Evolutionary conservation across 2,329 filamentous ascomycete genomes (phyloP).

Genomic region (Beauveria australis): DNA sequence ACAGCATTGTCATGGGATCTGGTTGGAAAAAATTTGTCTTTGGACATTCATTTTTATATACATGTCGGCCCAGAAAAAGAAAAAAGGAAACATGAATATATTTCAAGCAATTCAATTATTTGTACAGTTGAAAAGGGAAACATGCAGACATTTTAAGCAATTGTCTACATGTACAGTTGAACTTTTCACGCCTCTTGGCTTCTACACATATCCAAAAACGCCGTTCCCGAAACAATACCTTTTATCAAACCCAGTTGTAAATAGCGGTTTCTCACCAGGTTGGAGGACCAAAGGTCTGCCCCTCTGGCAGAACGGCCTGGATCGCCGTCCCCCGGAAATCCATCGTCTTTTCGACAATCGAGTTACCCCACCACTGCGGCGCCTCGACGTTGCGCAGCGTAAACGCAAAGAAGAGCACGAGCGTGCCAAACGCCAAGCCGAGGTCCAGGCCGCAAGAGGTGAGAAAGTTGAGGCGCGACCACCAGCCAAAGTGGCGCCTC

Average conservation of each 20-base stretch:
- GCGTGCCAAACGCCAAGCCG: conserved; percentile 57
- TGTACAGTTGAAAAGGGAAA: neutral
- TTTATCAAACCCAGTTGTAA: neutral
- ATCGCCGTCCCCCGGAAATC: conserved; percentile 53
- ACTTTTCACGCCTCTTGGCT: no score
- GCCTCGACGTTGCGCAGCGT: conserved; percentile 53
- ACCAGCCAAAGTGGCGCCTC: conserved; percentile 58
- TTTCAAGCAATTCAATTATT: neutral
- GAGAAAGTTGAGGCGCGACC: conserved; percentile 66
- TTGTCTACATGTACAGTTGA: no score
- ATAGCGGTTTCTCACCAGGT: conserved; percentile 34
- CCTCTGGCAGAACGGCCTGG: conserved; percentile 41
- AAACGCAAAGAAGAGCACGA: conserved; percentile 64
- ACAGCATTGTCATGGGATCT: neutral
- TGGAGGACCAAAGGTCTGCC: conserved; percentile 53
- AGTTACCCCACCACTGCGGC: conserved; percentile 64
- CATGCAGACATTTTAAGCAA: no score
- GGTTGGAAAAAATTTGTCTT: neutral
- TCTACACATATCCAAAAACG: neutral
- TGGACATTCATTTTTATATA: neutral
- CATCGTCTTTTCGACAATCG: conserved; percentile 49
- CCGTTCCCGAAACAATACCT: neutral
- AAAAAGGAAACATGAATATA: neutral
- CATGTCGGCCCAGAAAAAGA: no score
- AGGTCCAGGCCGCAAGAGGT: conserved; percentile 63